Evolutionary conservation across 2,329 filamentous ascomycete species (phyloP), one percentile per base, ranked within the genome.

Genomic region (Colletotrichum trifolii): DNA sequence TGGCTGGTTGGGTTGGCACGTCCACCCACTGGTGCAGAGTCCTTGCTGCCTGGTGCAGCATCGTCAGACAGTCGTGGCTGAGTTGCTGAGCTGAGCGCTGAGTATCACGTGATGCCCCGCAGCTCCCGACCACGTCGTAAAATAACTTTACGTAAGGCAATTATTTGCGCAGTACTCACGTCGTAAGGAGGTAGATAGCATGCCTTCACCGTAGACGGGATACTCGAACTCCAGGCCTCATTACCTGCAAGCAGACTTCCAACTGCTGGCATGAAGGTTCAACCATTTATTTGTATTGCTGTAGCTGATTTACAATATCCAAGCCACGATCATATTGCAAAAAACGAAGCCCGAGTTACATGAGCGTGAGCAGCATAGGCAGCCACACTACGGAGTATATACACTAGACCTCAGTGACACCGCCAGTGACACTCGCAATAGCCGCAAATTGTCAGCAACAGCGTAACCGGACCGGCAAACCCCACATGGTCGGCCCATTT

Each of bases 31-130:
- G 17, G 17, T 17, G 17, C 17, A 17, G 17, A 2, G 17, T 17
- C 17, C 17, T 25, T 25, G 25, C 25, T 25, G 25, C 3, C 54
- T 59, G 48, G 48, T 53, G 54, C 59, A 54, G 49, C 54, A 64
- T 66, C 64, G 60, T 66, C 60, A 64, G 54, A 55, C 63, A 43
- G 45, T 43, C 39, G 64, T 65, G 64, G 61, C 64, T 67, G 25
- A 25, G 25, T 25, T 25, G 25, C 25, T 25, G 25, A 25, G 25
- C 25, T 25, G 64, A 67, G 64, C 50, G 43, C 1, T 2, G 4
- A 0, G 3, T 0, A 8, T 80, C 78, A 80, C 78, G 78, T 80
- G 78, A 78, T 72, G 69, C 73, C 73, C 74, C 74, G 74, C 74
- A 72, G 62, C 52, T 12, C 17, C n/a, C 15, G 15, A 10, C 15